Evolutionary conservation across 2,329 filamentous ascomycete genomes (phyloP).

Genomic region (Talaromyces sp.): DNA sequence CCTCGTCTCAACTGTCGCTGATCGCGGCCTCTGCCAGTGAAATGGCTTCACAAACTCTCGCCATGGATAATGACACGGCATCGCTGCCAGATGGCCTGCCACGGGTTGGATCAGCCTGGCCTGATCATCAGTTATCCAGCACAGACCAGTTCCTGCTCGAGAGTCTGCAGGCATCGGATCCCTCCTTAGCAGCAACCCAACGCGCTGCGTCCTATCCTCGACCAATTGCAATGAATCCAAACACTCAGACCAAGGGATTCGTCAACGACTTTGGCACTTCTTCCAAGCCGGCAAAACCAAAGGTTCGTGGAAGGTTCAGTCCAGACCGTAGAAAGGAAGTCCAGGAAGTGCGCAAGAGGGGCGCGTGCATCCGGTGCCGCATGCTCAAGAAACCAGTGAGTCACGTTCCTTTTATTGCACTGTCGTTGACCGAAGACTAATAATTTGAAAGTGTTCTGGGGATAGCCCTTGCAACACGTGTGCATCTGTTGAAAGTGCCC

Average conservation of each 20-base stretch:
- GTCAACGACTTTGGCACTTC: slow-evolving; percentile 35
- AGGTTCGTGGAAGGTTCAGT: slow-evolving; percentile 53
- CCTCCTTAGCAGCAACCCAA: slow-evolving; percentile 33
- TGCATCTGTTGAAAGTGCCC: slow-evolving; percentile 54
- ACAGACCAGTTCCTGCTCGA: slow-evolving; percentile 37
- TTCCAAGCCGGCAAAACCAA: slow-evolving; percentile 38
- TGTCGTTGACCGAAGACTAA: slow-evolving; percentile 1
- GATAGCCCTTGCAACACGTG: slow-evolving; percentile 57
- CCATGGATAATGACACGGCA: slow-evolving; percentile 29
- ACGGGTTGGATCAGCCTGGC: slow-evolving; percentile 26
- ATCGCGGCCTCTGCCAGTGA: slow-evolving; percentile 44
- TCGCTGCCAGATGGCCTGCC: slow-evolving; percentile 23
- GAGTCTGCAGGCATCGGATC: slow-evolving; percentile 36
- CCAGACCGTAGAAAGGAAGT: slow-evolving; percentile 55
- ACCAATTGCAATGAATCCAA: slow-evolving; percentile 39
- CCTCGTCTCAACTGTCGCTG: slow-evolving; percentile 39
- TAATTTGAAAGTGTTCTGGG: slow-evolving; percentile 46
- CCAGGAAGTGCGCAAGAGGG: slow-evolving; percentile 54
- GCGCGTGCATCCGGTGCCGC: slow-evolving; percentile 58
- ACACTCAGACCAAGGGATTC: slow-evolving; percentile 32
- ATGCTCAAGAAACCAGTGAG: slow-evolving; percentile 58
- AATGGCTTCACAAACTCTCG: slow-evolving; percentile 37
- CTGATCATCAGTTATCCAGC: slow-evolving; percentile 29
- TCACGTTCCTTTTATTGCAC: background rate
- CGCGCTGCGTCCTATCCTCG: slow-evolving; percentile 35